phyloP scores from a whole-genome alignment of 371 early-diverging fungal genomes.

The Mortierella sp. region DNA sequence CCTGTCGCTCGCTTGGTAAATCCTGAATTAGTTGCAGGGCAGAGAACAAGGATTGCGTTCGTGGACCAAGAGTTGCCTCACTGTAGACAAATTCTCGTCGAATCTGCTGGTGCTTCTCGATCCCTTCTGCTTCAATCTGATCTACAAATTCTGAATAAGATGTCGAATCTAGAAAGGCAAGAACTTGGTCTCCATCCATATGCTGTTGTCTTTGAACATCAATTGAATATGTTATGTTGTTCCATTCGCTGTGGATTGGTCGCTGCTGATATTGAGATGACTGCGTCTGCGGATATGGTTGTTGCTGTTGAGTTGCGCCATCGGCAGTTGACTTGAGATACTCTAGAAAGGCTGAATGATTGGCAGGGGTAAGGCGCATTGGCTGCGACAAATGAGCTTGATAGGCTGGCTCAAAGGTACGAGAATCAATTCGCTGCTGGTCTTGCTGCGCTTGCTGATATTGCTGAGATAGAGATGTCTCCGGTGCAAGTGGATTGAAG shows the following conservation, averaged over 20 bases:
- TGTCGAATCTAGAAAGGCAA: conserved; percentile 42
- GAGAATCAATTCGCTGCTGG: background rate
- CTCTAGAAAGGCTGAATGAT: conserved; percentile 47
- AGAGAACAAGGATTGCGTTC: conserved; percentile 12
- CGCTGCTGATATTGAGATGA: background rate
- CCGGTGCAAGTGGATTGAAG: conserved; percentile 9
- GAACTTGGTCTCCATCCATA: conserved; percentile 36
- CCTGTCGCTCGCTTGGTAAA: conserved; percentile 53
- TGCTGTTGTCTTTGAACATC: conserved; percentile 39
- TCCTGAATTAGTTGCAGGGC: conserved; percentile 39
- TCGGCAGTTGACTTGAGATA: conserved; percentile 44
- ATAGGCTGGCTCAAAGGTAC: conserved; percentile 7
- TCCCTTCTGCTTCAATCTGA: conserved; percentile 30
- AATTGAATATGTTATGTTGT: conserved; percentile 13
- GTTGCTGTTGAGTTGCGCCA: background rate
- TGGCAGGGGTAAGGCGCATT: conserved; percentile 44
- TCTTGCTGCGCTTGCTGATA: conserved; percentile 7
- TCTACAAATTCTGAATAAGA: conserved; percentile 48
- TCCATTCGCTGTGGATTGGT: background rate
- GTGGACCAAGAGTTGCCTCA: conserved; percentile 17
- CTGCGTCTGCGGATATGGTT: background rate
- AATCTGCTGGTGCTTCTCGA: conserved; percentile 38
- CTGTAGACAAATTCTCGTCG: conserved; percentile 47
- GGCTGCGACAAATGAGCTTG: conserved; percentile 36
- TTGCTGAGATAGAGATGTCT: background rate